phyloP scores from a whole-genome alignment of 441 rosid species.

The Geranium incanum region DNA sequence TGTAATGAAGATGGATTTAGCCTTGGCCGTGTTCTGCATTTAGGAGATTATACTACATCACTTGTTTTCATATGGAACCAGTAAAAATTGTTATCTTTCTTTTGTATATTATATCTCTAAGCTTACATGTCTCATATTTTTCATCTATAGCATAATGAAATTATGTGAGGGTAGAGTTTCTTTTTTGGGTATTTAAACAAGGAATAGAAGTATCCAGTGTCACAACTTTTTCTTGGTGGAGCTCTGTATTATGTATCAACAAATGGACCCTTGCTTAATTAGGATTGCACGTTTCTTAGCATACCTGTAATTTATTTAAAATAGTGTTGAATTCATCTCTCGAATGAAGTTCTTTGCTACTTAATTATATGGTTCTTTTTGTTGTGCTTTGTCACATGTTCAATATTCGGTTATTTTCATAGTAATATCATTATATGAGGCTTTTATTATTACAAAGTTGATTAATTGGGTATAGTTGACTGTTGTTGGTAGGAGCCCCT shows the following conservation, averaged over 20 bases:
- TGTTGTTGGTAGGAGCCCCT: conserved; percentile 72
- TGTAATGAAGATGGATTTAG: background rate
- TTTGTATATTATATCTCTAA: background rate
- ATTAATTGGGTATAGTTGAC: conserved; percentile 15
- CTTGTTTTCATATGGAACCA: background rate
- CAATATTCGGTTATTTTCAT: background rate
- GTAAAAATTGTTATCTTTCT: background rate
- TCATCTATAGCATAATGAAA: background rate
- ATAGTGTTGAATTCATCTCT: background rate
- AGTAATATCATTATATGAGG: background rate
- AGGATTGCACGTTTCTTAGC: background rate
- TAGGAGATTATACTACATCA: background rate
- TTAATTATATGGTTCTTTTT: background rate
- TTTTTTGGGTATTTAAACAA: background rate
- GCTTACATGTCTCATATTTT: background rate
- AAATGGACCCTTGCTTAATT: background rate
- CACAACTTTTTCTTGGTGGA: background rate
- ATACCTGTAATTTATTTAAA: background rate
- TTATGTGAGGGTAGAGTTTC: background rate
- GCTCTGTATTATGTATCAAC: background rate
- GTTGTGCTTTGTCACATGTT: background rate
- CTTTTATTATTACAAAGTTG: background rate
- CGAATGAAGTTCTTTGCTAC: background rate
- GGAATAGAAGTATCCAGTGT: background rate
- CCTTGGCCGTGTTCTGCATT: background rate